Evolutionary conservation across 2,329 filamentous ascomycete genomes (phyloP).

Genomic region (Alternaria incomplexa): DNA sequence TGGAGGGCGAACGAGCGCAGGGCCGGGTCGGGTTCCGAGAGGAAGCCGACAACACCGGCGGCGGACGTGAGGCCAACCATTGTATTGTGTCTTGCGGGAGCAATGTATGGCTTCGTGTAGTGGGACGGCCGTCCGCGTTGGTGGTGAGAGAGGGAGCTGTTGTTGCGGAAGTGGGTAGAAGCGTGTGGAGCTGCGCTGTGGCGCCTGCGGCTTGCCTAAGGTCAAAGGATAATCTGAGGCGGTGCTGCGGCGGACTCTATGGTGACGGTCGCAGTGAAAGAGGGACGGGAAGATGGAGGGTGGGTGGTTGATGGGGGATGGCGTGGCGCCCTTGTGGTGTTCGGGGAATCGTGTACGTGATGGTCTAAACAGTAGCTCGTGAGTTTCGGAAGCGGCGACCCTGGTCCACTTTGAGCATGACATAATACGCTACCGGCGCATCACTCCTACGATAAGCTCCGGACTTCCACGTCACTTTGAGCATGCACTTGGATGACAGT

Average conservation of each 20-base stretch:
- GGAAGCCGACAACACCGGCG: slow-evolving; percentile 91
- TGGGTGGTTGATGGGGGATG: slow-evolving; percentile 39
- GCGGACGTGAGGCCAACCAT: slow-evolving; percentile 97
- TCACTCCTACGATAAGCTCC: slow-evolving; percentile 16
- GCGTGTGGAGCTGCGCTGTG: slow-evolving; percentile 46
- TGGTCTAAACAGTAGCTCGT: slow-evolving; percentile 29
- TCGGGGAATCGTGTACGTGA: slow-evolving; percentile 34
- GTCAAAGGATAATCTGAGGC: slow-evolving; percentile 2
- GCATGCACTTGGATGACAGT: not conserved
- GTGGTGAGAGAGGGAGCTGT: slow-evolving; percentile 27
- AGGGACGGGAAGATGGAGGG: slow-evolving; percentile 36
- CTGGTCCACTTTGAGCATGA: slow-evolving; percentile 21
- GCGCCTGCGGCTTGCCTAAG: slow-evolving; percentile 31
- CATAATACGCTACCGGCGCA: slow-evolving; percentile 22
- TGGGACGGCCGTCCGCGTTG: slow-evolving; percentile 24
- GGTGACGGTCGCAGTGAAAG: slow-evolving; percentile 33
- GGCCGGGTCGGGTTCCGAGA: slow-evolving; percentile 92
- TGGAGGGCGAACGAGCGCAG: slow-evolving; percentile 94
- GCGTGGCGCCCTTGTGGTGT: slow-evolving; percentile 36
- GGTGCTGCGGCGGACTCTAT: slow-evolving; percentile 18
- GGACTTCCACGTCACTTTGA: slow-evolving; percentile 1
- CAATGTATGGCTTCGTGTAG: slow-evolving; percentile 15
- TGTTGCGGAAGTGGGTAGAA: slow-evolving; percentile 44
- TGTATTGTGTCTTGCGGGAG: slow-evolving; percentile 22
- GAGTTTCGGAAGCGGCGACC: slow-evolving; percentile 27